Evolutionary conservation across 2,329 filamentous ascomycete genomes (phyloP).

Genomic region (Bipolaris bicolor): DNA sequence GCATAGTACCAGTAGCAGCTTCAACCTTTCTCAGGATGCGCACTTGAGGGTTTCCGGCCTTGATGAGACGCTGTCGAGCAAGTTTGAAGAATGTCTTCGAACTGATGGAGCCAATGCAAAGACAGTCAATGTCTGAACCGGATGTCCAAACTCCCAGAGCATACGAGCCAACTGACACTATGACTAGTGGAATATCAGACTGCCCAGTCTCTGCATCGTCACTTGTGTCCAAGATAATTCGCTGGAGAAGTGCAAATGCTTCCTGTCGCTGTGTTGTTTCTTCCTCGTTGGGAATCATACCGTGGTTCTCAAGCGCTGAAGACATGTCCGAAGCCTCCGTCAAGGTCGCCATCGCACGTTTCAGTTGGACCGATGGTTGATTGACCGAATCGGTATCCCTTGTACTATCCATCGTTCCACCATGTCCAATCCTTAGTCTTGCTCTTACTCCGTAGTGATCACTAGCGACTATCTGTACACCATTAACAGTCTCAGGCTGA

Average conservation of each 20-base stretch:
- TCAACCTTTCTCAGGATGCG: slow-evolving; percentile 64
- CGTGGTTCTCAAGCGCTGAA: slow-evolving; percentile 20
- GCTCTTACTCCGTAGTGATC: slow-evolving; percentile 63
- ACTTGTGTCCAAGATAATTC: slow-evolving; percentile 49
- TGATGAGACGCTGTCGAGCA: slow-evolving; percentile 61
- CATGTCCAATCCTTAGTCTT: slow-evolving; percentile 41
- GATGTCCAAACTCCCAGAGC: slow-evolving; percentile 67
- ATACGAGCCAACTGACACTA: slow-evolving; percentile 71
- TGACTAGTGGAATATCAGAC: slow-evolving; percentile 52
- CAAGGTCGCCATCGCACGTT: slow-evolving; percentile 16
- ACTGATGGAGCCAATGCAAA: slow-evolving; percentile 68
- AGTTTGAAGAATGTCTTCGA: slow-evolving; percentile 67
- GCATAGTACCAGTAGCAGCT: slow-evolving; percentile 66
- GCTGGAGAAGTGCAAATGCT: slow-evolving; percentile 57
- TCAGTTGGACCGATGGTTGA: slow-evolving; percentile 17
- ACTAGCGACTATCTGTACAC: slow-evolving; percentile 36
- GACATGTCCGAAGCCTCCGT: slow-evolving; percentile 17
- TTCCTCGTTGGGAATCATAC: slow-evolving; percentile 55
- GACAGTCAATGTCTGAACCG: slow-evolving; percentile 68
- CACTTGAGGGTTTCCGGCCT: slow-evolving; percentile 53
- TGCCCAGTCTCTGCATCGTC: slow-evolving; percentile 8
- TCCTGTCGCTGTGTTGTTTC: slow-evolving; percentile 53
- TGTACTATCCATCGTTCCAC: not conserved
- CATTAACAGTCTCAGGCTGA: slow-evolving; percentile 40
- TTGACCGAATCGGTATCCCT: slow-evolving; percentile 10